Conservation (phyloP, 108 stramenopile species). For the Licmophora abbreviata region DNA sequence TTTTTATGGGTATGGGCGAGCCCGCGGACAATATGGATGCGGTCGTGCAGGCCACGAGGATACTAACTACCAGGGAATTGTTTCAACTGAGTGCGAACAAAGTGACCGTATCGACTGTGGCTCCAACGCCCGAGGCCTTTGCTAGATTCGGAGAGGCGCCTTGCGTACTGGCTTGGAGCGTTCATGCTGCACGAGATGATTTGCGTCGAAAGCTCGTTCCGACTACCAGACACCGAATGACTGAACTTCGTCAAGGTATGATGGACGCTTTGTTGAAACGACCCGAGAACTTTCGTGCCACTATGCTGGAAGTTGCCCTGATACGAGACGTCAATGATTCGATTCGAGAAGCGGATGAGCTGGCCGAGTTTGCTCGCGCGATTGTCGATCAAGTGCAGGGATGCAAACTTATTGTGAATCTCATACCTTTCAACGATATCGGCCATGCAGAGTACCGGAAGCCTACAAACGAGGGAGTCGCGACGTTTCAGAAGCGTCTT, state of each 20-base stretch:
- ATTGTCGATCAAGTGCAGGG: slow-evolving; percentile 47
- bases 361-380: slow-evolving; percentile 53
- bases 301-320: slow-evolving; percentile 77
- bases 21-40: slow-evolving; percentile 68
- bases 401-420: slow-evolving; percentile 61
- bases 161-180: slow-evolving; percentile 71
- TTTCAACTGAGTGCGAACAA: slow-evolving; percentile 53
- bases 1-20: slow-evolving; percentile 94
- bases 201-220: slow-evolving; percentile 67
- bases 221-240: slow-evolving; percentile 69
- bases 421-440: slow-evolving; percentile 87
- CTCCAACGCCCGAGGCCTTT: slow-evolving; percentile 57
- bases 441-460: slow-evolving; percentile 27
- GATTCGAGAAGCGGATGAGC: slow-evolving; percentile 55
- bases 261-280: slow-evolving; percentile 49
- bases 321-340: slow-evolving; percentile 81
- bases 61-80: slow-evolving; percentile 43
- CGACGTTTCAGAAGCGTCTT: slow-evolving; percentile 48
- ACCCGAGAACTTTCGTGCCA: slow-evolving; percentile 32
- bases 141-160: slow-evolving; percentile 40
- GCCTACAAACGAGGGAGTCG: slow-evolving; percentile 43
- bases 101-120: slow-evolving; percentile 83
- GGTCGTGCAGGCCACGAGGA: slow-evolving; percentile 39
- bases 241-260: slow-evolving; percentile 60
- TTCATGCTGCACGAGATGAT: slow-evolving; percentile 73